phyloP scores from a whole-genome alignment of 441 rosid genomes.

The Croton setiger region DNA sequence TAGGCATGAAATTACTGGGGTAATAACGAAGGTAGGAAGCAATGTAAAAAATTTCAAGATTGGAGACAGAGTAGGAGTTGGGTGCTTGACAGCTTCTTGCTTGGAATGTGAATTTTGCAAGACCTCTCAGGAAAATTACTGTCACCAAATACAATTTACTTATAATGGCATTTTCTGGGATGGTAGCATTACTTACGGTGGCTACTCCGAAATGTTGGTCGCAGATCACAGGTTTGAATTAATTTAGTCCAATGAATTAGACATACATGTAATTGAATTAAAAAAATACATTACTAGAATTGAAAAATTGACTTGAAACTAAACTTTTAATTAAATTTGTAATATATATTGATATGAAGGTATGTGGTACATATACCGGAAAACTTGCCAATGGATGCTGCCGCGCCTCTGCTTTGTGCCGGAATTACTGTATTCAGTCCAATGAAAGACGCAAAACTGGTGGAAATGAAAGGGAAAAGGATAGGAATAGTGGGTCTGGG shows the following conservation, averaged over 20 bases:
- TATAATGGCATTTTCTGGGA: constrained; percentile 63
- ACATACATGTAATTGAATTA: too few species aligned
- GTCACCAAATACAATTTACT: constrained; percentile 46
- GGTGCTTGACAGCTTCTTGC: constrained; percentile 56
- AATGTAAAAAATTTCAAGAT: constrained; percentile 47
- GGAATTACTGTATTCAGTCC: constrained; percentile 35
- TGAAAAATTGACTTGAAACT: neutral
- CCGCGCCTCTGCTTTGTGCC: constrained; percentile 24
- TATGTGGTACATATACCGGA: constrained; percentile 29
- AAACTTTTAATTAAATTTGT: neutral
- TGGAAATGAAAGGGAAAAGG: constrained; percentile 40
- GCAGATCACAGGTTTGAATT: constrained; percentile 44
- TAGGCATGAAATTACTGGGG: constrained; percentile 72
- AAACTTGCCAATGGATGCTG: constrained; percentile 34
- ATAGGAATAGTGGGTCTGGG: constrained; percentile 68
- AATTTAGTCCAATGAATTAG: too few species aligned
- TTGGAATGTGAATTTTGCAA: constrained; percentile 58
- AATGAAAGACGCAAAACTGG: constrained; percentile 39
- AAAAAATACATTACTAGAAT: too few species aligned
- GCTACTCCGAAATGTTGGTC: constrained; percentile 52
- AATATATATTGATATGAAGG: constrained; percentile 11
- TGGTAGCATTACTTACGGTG: constrained; percentile 58
- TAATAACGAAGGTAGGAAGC: constrained; percentile 49
- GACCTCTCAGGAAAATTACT: constrained; percentile 54
- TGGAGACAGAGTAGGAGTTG: constrained; percentile 69